These are phyloP conservation scores for Lentinula aciculospora DNA, from an alignment of 768 basidiomycete species.

Conservation along the genomic window DNA sequence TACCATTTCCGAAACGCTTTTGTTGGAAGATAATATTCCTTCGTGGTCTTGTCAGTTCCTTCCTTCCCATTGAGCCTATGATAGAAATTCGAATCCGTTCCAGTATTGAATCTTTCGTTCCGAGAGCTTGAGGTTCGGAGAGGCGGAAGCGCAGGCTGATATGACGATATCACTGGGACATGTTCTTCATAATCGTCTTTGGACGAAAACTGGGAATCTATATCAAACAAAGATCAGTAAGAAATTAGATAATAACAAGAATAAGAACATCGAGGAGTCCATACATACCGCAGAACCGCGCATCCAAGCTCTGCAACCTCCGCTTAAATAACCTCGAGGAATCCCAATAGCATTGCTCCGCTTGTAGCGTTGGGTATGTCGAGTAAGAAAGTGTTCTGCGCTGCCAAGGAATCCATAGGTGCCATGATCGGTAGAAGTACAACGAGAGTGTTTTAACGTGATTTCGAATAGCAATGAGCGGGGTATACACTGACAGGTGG, in stretches of 20 bases:
- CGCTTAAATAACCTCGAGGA: neutral
- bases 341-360: constrained; percentile 1
- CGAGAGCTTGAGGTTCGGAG: neutral
- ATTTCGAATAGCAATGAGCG: no score
- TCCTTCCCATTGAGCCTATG: neutral
- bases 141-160: constrained; percentile 4
- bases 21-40: neutral
- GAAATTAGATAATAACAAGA: no score
- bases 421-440: neutral
- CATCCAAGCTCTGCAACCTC: neutral
- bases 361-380: neutral
- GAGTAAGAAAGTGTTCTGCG: neutral
- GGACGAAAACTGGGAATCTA: no score
- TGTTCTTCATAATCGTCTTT: constrained; percentile 2
- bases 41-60: neutral
- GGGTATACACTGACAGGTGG: no score
- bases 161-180: neutral
- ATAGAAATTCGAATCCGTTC: no score
- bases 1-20: constrained; percentile 3
- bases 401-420: neutral
- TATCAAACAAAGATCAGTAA: no score
- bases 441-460: neutral
- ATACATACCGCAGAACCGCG: neutral
- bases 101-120: neutral
- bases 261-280: neutral